These are phyloP conservation scores for Kwoniella pini DNA, from an alignment of 768 basidiomycete genomes.

Conservation along the genomic window DNA sequence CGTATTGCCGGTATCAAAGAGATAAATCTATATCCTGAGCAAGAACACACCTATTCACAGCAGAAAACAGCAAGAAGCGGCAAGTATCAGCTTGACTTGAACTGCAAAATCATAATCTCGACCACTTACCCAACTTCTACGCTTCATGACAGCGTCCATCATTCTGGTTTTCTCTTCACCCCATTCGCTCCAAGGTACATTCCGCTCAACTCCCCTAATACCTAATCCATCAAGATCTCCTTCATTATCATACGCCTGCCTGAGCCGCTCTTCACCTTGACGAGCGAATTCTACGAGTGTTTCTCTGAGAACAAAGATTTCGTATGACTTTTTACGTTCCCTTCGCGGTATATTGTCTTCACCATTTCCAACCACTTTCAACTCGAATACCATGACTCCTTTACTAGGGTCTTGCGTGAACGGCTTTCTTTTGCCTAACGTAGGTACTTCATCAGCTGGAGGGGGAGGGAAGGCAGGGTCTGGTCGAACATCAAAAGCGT, in stretches of 20 bases:
- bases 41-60: conserved; percentile 51
- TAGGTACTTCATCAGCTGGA: conserved; percentile 1
- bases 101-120: too few species aligned
- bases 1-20: conserved; percentile 28
- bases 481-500: conserved; percentile 41
- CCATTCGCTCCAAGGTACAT: conserved; percentile 42
- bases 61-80: too few species aligned
- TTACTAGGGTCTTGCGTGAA: conserved; percentile 45
- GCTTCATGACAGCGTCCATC: conserved; percentile 34
- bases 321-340: conserved; percentile 23
- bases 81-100: too few species aligned
- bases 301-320: conserved; percentile 46
- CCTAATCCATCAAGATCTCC: conserved; percentile 17
- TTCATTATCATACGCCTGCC: conserved; percentile 10
- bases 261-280: conserved; percentile 35
- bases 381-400: conserved; percentile 44
- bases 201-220: conserved; percentile 25
- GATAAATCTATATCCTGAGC: conserved; percentile 48
- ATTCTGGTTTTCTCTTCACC: conserved; percentile 32
- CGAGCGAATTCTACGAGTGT: conserved; percentile 30
- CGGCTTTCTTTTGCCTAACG: conserved; percentile 23
- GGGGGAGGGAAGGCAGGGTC: conserved; percentile 43
- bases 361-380: conserved; percentile 28
- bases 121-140: conserved; percentile 42
- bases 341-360: not conserved